Evolutionary conservation across 495 filamentous ascomycete genomes (phyloP).

Genomic region (Glonium stellatum): DNA sequence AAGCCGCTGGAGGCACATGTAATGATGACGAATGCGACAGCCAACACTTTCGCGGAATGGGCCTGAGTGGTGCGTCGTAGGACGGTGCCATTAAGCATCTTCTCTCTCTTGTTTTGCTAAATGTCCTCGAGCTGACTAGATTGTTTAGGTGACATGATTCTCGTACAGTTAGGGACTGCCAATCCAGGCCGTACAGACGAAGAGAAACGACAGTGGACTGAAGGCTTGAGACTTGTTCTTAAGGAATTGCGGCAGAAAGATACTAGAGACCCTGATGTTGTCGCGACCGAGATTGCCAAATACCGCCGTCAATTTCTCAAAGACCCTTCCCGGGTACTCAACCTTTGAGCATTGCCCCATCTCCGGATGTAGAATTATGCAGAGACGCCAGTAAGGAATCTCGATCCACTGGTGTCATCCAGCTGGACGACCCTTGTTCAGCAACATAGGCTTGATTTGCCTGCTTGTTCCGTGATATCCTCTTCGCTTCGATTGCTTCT

Average conservation of each 20-base stretch:
- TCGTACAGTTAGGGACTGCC: conserved; percentile 70
- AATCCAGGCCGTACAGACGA: conserved; percentile 63
- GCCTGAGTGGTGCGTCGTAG: conserved; percentile 67
- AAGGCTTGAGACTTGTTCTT: conserved; percentile 69
- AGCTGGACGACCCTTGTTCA: not conserved
- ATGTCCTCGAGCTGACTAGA: conserved; percentile 55
- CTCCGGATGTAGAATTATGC: conserved; percentile 4
- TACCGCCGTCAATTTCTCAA: conserved; percentile 67
- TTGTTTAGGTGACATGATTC: conserved; percentile 76
- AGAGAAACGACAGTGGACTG: conserved; percentile 63
- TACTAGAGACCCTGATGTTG: conserved; percentile 71
- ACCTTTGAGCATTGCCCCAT: conserved; percentile 20
- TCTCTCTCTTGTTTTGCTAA: conserved; percentile 14
- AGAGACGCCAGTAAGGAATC: not conserved
- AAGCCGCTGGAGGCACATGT: conserved; percentile 67
- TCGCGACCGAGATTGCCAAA: conserved; percentile 73
- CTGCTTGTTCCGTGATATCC: not conserved
- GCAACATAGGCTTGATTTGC: not conserved
- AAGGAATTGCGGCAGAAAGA: conserved; percentile 55
- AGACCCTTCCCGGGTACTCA: conserved; percentile 42
- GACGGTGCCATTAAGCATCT: not conserved
- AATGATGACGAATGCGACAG: conserved; percentile 60
- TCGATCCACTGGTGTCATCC: not conserved
- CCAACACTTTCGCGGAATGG: conserved; percentile 78
- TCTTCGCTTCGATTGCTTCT: not conserved